Conservation (phyloP, 164 flowering plant genomes). For the Umbellularia californica region DNA sequence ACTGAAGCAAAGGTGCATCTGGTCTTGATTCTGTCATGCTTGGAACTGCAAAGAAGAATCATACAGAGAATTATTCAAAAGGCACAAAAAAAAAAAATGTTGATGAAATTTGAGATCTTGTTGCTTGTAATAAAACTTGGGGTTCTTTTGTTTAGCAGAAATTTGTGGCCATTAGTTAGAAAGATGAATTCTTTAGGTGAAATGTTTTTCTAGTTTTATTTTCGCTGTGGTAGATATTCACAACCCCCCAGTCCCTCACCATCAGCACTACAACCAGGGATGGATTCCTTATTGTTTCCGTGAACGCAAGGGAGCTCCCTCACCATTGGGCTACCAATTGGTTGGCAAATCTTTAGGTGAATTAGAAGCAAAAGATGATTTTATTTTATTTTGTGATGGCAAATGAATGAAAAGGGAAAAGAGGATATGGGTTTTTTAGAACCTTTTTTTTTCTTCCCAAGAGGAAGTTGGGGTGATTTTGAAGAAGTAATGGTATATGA, state of each 20-base stretch:
- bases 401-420: not conserved
- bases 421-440: not conserved
- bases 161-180: not conserved
- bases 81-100: not conserved
- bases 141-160: not conserved
- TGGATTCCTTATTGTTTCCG: not conserved
- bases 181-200: not conserved
- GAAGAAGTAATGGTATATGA: not conserved
- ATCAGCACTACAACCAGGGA: not conserved
- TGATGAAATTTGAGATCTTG: not conserved
- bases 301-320: not conserved
- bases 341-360: not conserved
- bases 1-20: slow-evolving; percentile 30
- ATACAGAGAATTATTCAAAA: not conserved
- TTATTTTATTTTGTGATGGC: no score
- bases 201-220: no score
- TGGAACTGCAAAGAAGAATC: not conserved
- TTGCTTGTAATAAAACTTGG: not conserved
- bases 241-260: no score
- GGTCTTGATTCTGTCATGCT: slow-evolving; percentile 42
- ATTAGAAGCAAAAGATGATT: not conserved
- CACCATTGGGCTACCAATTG: no score
- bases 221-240: no score
- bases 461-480: not conserved
- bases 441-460: no score